Evolutionary conservation across 345 rosid genomes (phyloP), one percentile per base, ranked within the genome.

Genomic region (Adansonia digitata): DNA sequence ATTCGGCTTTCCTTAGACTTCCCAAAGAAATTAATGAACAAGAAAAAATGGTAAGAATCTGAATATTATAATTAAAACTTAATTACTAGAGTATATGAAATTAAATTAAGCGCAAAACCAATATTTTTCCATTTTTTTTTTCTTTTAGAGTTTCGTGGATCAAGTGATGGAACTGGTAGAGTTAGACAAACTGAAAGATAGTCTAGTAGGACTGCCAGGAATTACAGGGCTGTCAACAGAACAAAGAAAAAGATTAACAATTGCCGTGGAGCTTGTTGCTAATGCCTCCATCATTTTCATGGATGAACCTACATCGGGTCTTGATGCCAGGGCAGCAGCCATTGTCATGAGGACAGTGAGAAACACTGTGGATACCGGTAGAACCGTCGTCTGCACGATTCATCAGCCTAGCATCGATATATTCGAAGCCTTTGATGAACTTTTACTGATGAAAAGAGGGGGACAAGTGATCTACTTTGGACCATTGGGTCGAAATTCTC

Each of bases 221-320:
- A 72, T 90, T 20, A 78, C 91, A 59, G 98, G 94, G 52, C 71
- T 91, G 78, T 91, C 94, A 40, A 93, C 97, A 8, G 98, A 91
- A 69, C 98, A 91, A 59, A 84, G 97, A 71, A 93, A 93, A 80
- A 87, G 97, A 60, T 78, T 91, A 76, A 89, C 98, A 17, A 91
- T 93, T 12, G 96, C 94, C 0, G 92, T 89, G 20, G 96, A 93
- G 76, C 85, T 91, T 63, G 98, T 89, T 5, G 89, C 94, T 17
- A 93, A 93, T 77, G 94, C 96, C 20, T 88, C 97, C 1, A 93
- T 93, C 49, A 91, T 93, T 69, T 93, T 93, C 86, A 93, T 93
- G 97, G 97, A 93, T 57, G 98, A 93, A 75, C 98, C 97, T 4
- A 93, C 98, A 7, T 91, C 98, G 7, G 97, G 98, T 2, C 94